Conservation (phyloP, 495 filamentous ascomycete genomes). For the Aspergillus sparsus region DNA sequence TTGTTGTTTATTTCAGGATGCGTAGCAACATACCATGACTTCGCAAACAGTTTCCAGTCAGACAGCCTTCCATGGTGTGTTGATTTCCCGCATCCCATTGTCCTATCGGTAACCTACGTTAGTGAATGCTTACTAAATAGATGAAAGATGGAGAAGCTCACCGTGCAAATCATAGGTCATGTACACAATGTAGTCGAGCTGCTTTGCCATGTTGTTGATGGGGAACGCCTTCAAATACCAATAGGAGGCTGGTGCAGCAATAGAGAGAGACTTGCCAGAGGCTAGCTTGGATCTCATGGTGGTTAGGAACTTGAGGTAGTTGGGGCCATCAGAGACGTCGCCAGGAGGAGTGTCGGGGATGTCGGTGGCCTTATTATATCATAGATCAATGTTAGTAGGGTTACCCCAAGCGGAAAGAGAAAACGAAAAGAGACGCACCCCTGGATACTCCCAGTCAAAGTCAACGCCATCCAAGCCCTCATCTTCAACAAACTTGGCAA, state of each 20-base stretch:
- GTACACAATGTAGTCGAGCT: neutral
- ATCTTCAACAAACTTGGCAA: slow-evolving; percentile 10
- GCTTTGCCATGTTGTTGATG: neutral
- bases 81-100: too few species aligned
- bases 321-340: slow-evolving; percentile 1
- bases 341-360: slow-evolving; percentile 41
- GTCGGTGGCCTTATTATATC: slow-evolving; percentile 30
- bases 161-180: slow-evolving; percentile 30
- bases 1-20: too few species aligned
- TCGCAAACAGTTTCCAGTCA: too few species aligned
- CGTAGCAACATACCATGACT: too few species aligned
- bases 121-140: neutral
- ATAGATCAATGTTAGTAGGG: neutral
- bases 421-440: slow-evolving; percentile 6
- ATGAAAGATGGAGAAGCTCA: neutral
- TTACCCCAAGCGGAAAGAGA: neutral
- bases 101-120: too few species aligned
- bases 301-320: slow-evolving; percentile 34
- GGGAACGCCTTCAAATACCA: neutral
- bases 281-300: slow-evolving; percentile 5
- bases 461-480: slow-evolving; percentile 5
- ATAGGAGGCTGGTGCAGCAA: slow-evolving; percentile 26
- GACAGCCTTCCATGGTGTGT: too few species aligned
- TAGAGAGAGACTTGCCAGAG: slow-evolving; percentile 14
- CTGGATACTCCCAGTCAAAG: slow-evolving; percentile 14